Conservation (phyloP, 805 yeast genomes). For the Monosporozyma unispora region DNA sequence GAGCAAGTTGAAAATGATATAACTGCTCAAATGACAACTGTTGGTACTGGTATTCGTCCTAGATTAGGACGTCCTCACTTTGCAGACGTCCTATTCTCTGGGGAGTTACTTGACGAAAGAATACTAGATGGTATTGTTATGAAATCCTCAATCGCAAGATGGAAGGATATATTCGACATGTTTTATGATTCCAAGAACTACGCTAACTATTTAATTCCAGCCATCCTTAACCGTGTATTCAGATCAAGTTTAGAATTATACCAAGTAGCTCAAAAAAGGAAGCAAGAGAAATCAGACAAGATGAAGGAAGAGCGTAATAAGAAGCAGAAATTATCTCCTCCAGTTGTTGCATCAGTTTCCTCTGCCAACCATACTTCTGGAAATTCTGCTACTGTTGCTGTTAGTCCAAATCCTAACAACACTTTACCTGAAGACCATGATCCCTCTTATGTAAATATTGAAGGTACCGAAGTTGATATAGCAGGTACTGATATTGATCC, state of each 20-base stretch:
- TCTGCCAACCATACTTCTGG: not conserved
- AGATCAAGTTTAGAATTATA: slow-evolving; percentile 38
- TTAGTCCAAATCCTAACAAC: slow-evolving; percentile 11
- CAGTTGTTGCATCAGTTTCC: slow-evolving; percentile 1
- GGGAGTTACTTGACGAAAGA: slow-evolving; percentile 27
- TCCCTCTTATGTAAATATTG: slow-evolving; percentile 64
- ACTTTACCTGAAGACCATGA: slow-evolving; percentile 20
- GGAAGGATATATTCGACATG: slow-evolving; percentile 51
- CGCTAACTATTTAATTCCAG: slow-evolving; percentile 31
- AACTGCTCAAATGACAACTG: slow-evolving; percentile 19
- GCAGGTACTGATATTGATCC: slow-evolving; percentile 90
- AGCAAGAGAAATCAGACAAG: slow-evolving; percentile 19
- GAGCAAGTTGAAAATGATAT: slow-evolving; percentile 29
- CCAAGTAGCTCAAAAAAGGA: slow-evolving; percentile 24
- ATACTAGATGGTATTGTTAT: slow-evolving; percentile 25
- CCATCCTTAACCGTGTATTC: slow-evolving; percentile 40
- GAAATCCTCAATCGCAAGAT: slow-evolving; percentile 53
- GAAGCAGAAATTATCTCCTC: slow-evolving; percentile 13
- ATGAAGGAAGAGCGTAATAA: slow-evolving; percentile 19
- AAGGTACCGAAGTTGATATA: slow-evolving; percentile 73
- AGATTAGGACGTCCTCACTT: slow-evolving; percentile 22
- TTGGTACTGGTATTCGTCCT: slow-evolving; percentile 19
- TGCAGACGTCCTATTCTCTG: slow-evolving; percentile 25
- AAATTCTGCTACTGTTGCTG: no score
- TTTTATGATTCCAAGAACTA: slow-evolving; percentile 38